Percentiles rank a stretch among this genome's conserved stretches.
phyloP scores from a whole-genome alignment of 371 early-diverging fungal genomes.

The Haplosporangium sp. region DNA sequence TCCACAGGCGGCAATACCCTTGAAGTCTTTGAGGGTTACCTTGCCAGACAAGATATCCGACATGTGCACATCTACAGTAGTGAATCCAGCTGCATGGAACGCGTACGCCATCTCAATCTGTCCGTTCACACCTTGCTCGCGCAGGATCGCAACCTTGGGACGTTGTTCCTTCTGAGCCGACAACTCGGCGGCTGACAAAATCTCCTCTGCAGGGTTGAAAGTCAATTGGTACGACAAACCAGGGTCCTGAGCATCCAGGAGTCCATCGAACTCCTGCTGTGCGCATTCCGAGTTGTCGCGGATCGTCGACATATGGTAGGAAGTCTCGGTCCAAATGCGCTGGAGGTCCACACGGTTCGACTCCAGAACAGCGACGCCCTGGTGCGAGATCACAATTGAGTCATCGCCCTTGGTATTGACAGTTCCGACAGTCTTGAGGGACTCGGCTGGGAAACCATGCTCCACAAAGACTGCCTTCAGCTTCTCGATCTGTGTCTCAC shows the following conservation, averaged over 20 bases:
- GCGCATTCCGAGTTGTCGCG: conserved; percentile 94
- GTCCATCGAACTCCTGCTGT: conserved; percentile 80
- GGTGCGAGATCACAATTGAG: conserved; percentile 57
- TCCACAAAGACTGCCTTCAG: conserved; percentile 63
- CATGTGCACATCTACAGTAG: conserved; percentile 96
- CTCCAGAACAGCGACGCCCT: conserved; percentile 57
- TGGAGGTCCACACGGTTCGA: conserved; percentile 76
- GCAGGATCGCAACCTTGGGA: conserved; percentile 92
- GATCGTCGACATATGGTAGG: conserved; percentile 87
- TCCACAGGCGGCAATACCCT: conserved; percentile 94
- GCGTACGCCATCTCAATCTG: conserved; percentile 95
- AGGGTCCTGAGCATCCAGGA: conserved; percentile 77
- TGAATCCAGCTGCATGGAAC: conserved; percentile 93
- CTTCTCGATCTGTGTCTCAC: conserved; percentile 64
- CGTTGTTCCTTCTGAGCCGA: conserved; percentile 44
- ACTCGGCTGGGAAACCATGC: conserved; percentile 65
- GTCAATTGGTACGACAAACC: conserved; percentile 83
- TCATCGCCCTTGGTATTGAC: conserved; percentile 63
- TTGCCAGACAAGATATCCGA: conserved; percentile 87
- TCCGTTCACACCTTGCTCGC: conserved; percentile 98
- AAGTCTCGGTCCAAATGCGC: conserved; percentile 90
- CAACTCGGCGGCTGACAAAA: conserved; percentile 25
- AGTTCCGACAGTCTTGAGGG: conserved; percentile 73
- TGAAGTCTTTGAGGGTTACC: conserved; percentile 76
- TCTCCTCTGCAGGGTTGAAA: conserved; percentile 75